A percentile compares a stretch with the other conserved stretches of the same genome.
These are phyloP conservation scores for Salix koriyanagi DNA, from an alignment of 345 rosid species.

Conservation along the genomic window DNA sequence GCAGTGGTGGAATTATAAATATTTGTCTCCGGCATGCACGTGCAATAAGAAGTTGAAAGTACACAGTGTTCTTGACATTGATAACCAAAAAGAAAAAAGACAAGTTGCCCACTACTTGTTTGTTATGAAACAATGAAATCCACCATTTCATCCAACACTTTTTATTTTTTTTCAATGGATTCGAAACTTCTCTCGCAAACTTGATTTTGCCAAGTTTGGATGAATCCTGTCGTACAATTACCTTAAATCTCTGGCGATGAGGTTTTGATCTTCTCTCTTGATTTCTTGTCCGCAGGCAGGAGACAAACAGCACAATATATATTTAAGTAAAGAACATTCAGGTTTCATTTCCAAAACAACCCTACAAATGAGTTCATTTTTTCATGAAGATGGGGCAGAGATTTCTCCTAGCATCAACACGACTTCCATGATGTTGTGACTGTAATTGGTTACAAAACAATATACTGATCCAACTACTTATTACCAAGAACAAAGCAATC, in stretches of 20 bases:
- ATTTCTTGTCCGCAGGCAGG: neutral
- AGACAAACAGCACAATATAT: neutral
- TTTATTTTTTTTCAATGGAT: too few species aligned
- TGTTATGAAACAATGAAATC: too few species aligned
- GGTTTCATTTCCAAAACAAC: slow-evolving; percentile 1
- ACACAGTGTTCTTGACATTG: too few species aligned
- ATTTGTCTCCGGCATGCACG: too few species aligned
- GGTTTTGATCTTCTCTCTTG: neutral
- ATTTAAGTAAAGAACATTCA: neutral
- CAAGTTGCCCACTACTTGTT: too few species aligned
- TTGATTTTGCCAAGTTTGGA: neutral
- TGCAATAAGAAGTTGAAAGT: too few species aligned
- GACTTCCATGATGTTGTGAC: neutral
- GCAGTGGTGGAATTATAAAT: too few species aligned
- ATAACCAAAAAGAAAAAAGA: too few species aligned
- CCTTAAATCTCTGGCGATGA: neutral
- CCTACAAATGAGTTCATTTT: slow-evolving; percentile 6
- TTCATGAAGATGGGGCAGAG: neutral
- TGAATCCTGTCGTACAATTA: neutral
- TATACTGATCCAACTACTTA: neutral
- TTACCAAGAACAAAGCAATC: slow-evolving; percentile 1
- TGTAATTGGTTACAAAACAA: slow-evolving; percentile 6
- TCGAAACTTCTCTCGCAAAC: neutral
- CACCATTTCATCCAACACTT: too few species aligned
- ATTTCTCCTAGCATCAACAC: neutral